Percentiles rank a stretch among this genome's conserved stretches.
Evolutionary conservation across 768 basidiomycete species (phyloP).

Genomic region (Phylloporus rhodoxanthus): DNA sequence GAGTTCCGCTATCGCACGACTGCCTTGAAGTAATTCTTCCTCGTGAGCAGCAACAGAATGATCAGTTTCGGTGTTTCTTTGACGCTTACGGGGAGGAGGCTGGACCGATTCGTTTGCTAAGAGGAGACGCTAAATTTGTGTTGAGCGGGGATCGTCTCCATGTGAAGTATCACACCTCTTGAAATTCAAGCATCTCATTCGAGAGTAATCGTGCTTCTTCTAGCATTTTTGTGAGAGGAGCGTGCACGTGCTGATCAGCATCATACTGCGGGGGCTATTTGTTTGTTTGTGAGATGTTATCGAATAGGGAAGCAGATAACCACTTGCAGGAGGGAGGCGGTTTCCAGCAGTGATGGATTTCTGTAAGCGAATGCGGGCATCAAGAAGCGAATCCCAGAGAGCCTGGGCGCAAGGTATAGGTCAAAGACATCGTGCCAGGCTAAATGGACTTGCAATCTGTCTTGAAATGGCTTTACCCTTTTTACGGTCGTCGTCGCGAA

Average conservation of each 20-base stretch:
- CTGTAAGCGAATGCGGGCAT: constrained; percentile 88
- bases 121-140: constrained; percentile 38
- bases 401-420: constrained; percentile 38
- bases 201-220: constrained; percentile 56
- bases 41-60: constrained; percentile 5
- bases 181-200: constrained; percentile 61
- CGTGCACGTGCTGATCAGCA: constrained; percentile 35
- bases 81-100: constrained; percentile 54
- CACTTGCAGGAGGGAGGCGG: constrained; percentile 55
- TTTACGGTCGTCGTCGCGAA: constrained; percentile 60
- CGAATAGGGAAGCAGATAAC: background rate
- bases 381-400: constrained; percentile 81
- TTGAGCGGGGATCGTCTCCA: constrained; percentile 10
- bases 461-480: constrained; percentile 82
- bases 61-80: constrained; percentile 33
- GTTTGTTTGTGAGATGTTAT: constrained; percentile 11
- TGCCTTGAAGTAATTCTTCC: constrained; percentile 38
- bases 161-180: constrained; percentile 45
- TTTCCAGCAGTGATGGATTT: constrained; percentile 67
- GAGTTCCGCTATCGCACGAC: constrained; percentile 37
- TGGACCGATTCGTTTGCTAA: constrained; percentile 41
- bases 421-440: constrained; percentile 1
- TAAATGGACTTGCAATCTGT: constrained; percentile 62
- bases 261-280: constrained; percentile 30
- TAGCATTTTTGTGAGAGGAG: constrained; percentile 48